Conservation (phyloP, 352 stramenopile species). For the Globisporangium sylvaticum region DNA sequence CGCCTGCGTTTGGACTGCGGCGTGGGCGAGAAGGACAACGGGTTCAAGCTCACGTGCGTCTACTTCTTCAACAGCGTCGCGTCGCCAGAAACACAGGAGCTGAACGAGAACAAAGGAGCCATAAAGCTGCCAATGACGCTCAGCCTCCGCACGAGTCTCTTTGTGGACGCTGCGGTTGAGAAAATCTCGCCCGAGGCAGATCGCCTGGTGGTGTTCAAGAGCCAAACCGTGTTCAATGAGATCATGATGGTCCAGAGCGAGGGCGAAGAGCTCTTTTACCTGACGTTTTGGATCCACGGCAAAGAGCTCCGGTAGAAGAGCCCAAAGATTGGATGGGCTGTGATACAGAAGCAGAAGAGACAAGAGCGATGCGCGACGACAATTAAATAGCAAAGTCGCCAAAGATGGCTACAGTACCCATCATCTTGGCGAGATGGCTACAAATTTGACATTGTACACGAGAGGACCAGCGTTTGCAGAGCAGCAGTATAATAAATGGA, state of each 20-base stretch:
- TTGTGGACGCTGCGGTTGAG: conserved; percentile 28
- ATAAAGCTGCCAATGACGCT: conserved; percentile 18
- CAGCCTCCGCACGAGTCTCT: conserved; percentile 29
- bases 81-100: conserved; percentile 2
- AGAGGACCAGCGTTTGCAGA: no score
- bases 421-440: not conserved
- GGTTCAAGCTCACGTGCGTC: conserved; percentile 71
- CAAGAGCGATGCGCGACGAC: no score
- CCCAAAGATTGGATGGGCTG: not conserved
- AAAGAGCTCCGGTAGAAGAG: conserved; percentile 22
- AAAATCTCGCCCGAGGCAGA: conserved; percentile 32
- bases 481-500: no score
- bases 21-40: conserved; percentile 63
- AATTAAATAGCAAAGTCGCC: not conserved
- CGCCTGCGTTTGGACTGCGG: conserved; percentile 66
- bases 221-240: conserved; percentile 63
- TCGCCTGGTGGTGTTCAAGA: conserved; percentile 67
- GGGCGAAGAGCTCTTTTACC: conserved; percentile 40
- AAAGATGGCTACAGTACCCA: not conserved
- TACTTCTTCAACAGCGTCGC: conserved; percentile 51
- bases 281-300: conserved; percentile 87
- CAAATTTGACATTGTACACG: no score
- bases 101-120: no score
- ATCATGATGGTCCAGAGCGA: conserved; percentile 34
- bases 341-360: not conserved